Evolutionary conservation across 1,139 yeast species (phyloP).

Genomic region (Kodamaea plutei): DNA sequence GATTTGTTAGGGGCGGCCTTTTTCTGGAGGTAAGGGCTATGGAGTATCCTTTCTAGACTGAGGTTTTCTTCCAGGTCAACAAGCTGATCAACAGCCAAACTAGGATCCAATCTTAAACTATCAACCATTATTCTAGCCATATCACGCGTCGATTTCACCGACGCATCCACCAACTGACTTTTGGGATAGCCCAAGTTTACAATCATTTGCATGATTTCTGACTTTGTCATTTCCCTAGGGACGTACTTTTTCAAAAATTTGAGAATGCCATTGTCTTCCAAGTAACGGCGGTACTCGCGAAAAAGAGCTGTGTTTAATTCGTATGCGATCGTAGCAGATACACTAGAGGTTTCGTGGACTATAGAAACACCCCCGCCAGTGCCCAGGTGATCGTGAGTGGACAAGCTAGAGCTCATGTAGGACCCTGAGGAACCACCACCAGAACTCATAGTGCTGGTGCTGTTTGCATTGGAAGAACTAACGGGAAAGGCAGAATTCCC

Average conservation of each 20-base stretch:
- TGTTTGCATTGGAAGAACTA: too few species aligned
- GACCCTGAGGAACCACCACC: too few species aligned
- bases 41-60: too few species aligned
- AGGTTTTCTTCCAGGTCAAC: background rate
- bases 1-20: constrained; percentile 3
- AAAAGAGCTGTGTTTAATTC: background rate
- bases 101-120: constrained; percentile 1
- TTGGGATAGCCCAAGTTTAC: constrained; percentile 18
- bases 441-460: too few species aligned
- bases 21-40: constrained; percentile 6
- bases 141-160: background rate
- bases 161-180: background rate
- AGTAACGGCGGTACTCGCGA: constrained; percentile 11
- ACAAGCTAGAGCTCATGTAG: too few species aligned
- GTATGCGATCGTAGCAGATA: too few species aligned
- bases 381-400: too few species aligned
- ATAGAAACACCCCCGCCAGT: too few species aligned
- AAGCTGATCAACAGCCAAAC: background rate
- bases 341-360: too few species aligned
- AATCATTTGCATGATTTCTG: constrained; percentile 14
- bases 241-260: constrained; percentile 16
- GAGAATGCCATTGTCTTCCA: constrained; percentile 14
- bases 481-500: too few species aligned
- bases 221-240: constrained; percentile 14
- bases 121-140: constrained; percentile 2